These are phyloP conservation scores for Hygrocybe coccinea DNA, from an alignment of 768 basidiomycete species.

Conservation along the genomic window DNA sequence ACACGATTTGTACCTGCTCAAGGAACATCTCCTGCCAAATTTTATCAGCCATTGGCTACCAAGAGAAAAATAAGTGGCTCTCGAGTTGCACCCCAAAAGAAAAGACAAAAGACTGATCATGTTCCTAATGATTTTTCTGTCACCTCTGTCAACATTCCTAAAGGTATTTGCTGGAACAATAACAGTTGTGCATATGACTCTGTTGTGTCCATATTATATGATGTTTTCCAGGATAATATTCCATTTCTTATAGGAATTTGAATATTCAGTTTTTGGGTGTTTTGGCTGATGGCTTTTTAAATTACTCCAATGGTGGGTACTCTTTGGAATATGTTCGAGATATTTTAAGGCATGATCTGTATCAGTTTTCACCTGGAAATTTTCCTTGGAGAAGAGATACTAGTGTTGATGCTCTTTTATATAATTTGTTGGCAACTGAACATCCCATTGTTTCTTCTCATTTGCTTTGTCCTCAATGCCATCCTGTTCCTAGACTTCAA, in stretches of 20 bases:
- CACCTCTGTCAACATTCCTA: neutral
- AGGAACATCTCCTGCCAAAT: neutral
- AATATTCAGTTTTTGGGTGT: neutral
- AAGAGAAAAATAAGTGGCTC: slow-evolving; percentile 1
- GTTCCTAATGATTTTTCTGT: neutral
- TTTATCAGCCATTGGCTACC: neutral
- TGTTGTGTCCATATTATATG: slow-evolving; percentile 18
- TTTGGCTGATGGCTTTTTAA: slow-evolving; percentile 2
- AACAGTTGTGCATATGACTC: slow-evolving; percentile 34
- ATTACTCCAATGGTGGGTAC: slow-evolving; percentile 1
- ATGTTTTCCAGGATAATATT: slow-evolving; percentile 16
- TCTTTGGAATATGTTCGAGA: neutral
- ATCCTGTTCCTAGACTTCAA: neutral
- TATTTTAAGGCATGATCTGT: neutral
- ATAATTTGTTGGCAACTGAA: neutral
- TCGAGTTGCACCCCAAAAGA: neutral
- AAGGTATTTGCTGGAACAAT: slow-evolving; percentile 17
- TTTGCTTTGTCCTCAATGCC: neutral
- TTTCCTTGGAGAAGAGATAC: neutral
- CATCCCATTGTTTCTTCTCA: neutral
- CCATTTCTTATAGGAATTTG: slow-evolving; percentile 2
- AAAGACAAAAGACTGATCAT: neutral
- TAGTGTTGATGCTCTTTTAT: no score
- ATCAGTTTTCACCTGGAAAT: neutral
- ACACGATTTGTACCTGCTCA: neutral